A percentile compares a stretch with the other conserved stretches of the same genome.
phyloP scores from a whole-genome alignment of 1,139 yeast genomes.

The Candida sp. region DNA sequence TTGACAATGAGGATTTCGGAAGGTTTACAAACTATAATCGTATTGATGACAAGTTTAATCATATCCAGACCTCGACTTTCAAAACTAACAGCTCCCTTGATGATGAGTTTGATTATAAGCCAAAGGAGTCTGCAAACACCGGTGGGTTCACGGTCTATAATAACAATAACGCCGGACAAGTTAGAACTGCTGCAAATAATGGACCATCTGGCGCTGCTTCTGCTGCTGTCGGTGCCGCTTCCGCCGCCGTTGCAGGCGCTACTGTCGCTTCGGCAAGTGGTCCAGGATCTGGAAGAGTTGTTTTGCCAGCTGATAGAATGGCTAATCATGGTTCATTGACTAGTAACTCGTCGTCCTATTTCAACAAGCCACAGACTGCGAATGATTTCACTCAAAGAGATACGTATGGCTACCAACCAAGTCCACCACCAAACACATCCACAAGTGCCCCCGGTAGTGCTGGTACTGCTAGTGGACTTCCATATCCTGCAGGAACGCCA shows the following conservation, averaged over 20 bases:
- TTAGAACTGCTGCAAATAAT: not conserved
- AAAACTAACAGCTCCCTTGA: constrained; percentile 22
- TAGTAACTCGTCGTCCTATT: constrained; percentile 28
- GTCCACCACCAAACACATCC: not conserved
- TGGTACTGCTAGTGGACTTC: constrained; percentile 4
- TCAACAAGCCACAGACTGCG: constrained; percentile 37
- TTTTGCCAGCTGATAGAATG: constrained; percentile 5
- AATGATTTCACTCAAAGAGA: constrained; percentile 35
- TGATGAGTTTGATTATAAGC: constrained; percentile 33
- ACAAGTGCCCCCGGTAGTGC: not conserved
- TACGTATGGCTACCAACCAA: constrained; percentile 6
- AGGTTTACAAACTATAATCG: constrained; percentile 11
- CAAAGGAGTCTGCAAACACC: constrained; percentile 4
- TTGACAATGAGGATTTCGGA: constrained; percentile 9
- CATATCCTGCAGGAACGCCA: constrained; percentile 11
- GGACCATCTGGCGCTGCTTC: not conserved
- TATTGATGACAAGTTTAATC: constrained; percentile 15
- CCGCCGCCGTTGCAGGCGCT: constrained; percentile 5
- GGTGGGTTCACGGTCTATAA: not conserved
- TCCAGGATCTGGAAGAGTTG: not conserved
- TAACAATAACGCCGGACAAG: not conserved
- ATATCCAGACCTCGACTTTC: constrained; percentile 14
- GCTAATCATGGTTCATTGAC: constrained; percentile 10
- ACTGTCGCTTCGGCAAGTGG: not conserved
- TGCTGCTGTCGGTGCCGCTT: constrained; percentile 3